phyloP scores from a whole-genome alignment of 495 filamentous ascomycete genomes.

The Trichoderma asperelloides region DNA sequence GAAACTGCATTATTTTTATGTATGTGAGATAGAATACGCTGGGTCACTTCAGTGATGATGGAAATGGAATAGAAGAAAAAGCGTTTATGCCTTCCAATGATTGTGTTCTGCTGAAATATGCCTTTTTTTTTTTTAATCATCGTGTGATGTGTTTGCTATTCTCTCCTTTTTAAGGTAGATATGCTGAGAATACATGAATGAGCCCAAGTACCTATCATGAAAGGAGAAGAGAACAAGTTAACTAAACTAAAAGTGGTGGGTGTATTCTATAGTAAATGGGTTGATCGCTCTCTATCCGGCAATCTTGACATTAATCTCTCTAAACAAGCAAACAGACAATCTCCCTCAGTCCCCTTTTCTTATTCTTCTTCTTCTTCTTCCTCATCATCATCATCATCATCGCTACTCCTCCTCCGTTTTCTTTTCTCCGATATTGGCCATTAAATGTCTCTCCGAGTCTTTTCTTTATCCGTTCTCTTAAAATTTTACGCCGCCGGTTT shows the following conservation, averaged over 20 bases:
- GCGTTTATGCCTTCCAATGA: neutral
- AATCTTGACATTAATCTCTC: constrained; percentile 1
- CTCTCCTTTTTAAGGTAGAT: too few relatives aligned
- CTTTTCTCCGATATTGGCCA: neutral
- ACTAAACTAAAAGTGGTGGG: neutral
- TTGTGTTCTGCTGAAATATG: neutral
- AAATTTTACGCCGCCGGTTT: neutral
- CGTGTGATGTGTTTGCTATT: neutral
- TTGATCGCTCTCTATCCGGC: constrained; percentile 6
- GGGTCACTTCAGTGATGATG: constrained; percentile 1
- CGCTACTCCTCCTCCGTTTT: neutral
- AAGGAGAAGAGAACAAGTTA: neutral
- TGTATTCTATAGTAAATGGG: neutral
- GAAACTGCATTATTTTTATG: neutral
- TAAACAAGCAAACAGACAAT: constrained; percentile 4
- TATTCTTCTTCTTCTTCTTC: neutral
- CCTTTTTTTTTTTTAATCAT: too few relatives aligned
- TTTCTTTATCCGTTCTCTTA: neutral
- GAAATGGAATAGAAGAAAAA: constrained; percentile 3
- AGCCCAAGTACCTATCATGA: neutral
- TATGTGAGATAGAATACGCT: constrained; percentile 1
- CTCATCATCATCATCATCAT: neutral
- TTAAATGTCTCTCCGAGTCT: neutral
- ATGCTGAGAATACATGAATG: neutral
- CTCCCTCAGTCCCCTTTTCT: neutral